Evolutionary conservation across 345 rosid species (phyloP).

Genomic region (Anacardium occidentale): DNA sequence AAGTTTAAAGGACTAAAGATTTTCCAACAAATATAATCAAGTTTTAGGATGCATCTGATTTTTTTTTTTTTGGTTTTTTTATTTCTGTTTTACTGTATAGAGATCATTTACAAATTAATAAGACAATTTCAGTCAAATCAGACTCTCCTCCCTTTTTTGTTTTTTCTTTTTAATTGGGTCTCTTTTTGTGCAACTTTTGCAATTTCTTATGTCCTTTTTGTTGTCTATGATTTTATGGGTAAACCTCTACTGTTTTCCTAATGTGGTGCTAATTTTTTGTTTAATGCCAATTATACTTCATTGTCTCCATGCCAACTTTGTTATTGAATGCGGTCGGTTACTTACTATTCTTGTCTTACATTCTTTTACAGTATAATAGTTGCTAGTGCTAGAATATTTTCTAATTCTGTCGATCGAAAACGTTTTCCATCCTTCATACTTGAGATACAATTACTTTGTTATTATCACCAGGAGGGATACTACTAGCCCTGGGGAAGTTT

Average conservation of each 20-base stretch:
- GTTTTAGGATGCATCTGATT: not conserved
- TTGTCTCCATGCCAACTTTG: not conserved
- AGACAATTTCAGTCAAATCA: not conserved
- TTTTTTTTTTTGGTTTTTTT: not conserved
- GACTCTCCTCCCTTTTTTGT: not conserved
- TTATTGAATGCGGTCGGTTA: not conserved
- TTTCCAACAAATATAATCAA: not conserved
- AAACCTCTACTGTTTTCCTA: not conserved
- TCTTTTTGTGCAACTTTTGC: not conserved
- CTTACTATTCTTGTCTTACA: not conserved
- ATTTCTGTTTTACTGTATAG: too few species aligned
- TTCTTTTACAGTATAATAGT: not conserved
- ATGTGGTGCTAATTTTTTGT: not conserved
- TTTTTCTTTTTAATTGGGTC: not conserved
- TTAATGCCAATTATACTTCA: not conserved
- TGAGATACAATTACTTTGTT: conserved; percentile 5
- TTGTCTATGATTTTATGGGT: not conserved
- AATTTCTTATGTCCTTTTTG: not conserved
- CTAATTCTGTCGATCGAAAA: not conserved
- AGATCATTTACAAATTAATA: not conserved
- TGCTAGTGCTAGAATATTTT: not conserved
- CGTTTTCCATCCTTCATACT: not conserved
- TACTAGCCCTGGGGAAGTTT: conserved; percentile 94
- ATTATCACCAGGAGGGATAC: conserved; percentile 67
- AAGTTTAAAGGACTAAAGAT: too few species aligned